Evolutionary conservation across 768 basidiomycete genomes (phyloP).

Genomic region (Dioszegia crocea): DNA sequence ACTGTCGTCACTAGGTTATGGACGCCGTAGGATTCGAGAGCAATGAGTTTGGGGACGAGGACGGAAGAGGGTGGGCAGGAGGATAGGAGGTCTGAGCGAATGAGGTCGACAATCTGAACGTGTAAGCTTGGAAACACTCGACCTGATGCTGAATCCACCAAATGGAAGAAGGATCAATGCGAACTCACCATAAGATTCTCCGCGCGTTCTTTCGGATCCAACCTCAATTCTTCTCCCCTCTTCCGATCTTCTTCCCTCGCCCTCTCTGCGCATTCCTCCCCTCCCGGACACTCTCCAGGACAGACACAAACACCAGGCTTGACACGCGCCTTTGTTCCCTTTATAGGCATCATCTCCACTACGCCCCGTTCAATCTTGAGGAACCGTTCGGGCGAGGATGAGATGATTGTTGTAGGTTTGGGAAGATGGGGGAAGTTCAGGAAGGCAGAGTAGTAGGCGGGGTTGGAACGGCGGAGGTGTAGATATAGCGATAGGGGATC

Average conservation of each 20-base stretch:
- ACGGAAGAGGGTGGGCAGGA: constrained; percentile 73
- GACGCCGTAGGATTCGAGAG: constrained; percentile 86
- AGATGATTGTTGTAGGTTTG: constrained; percentile 58
- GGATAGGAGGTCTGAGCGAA: constrained; percentile 82
- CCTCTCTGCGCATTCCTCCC: constrained; percentile 51
- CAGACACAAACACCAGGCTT: constrained; percentile 39
- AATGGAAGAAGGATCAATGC: too few relatives aligned
- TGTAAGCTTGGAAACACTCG: too few relatives aligned
- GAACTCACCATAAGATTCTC: constrained; percentile 78
- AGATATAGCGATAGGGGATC: constrained; percentile 48
- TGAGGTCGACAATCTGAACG: constrained; percentile 77
- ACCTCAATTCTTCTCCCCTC: constrained; percentile 40
- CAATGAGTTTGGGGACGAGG: constrained; percentile 75
- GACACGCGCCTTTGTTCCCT: constrained; percentile 69
- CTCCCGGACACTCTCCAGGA: constrained; percentile 61
- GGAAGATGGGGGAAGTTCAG: constrained; percentile 44
- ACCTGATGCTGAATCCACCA: too few relatives aligned
- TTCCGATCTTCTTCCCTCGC: constrained; percentile 28
- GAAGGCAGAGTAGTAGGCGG: constrained; percentile 83
- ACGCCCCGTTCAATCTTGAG: constrained; percentile 64
- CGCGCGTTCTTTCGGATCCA: constrained; percentile 75
- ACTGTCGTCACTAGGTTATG: constrained; percentile 95
- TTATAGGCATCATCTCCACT: constrained; percentile 88
- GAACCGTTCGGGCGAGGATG: constrained; percentile 89
- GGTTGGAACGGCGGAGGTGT: constrained; percentile 66